Evolutionary conservation across 805 yeast genomes (phyloP).

Genomic region (Spathaspora passalidarum): DNA sequence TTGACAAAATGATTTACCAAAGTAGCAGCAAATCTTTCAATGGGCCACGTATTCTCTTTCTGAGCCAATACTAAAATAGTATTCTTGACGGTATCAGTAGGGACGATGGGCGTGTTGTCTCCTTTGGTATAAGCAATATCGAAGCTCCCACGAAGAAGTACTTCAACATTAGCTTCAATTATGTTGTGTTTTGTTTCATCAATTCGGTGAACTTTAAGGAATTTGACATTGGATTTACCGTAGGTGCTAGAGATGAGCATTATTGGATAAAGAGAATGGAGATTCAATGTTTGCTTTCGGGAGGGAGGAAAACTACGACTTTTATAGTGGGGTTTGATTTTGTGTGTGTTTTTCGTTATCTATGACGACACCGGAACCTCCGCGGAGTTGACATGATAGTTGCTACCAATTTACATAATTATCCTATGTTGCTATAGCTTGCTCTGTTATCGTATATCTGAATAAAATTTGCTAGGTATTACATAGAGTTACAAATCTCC

Average conservation of each 20-base stretch:
- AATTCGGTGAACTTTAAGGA: conserved; percentile 74
- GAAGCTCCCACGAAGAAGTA: conserved; percentile 73
- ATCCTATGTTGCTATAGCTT: too few species aligned
- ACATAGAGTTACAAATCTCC: too few species aligned
- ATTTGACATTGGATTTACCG: conserved; percentile 92
- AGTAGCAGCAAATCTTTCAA: conserved; percentile 84
- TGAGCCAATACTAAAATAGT: conserved; percentile 83
- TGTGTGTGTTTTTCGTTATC: background rate
- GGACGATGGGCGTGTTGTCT: conserved; percentile 85
- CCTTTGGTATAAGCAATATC: conserved; percentile 83
- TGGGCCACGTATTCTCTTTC: conserved; percentile 82
- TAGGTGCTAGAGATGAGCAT: conserved; percentile 52
- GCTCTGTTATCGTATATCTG: too few species aligned
- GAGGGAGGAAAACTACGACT: too few species aligned
- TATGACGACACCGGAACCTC: background rate
- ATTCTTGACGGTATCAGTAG: conserved; percentile 92
- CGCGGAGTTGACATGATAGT: background rate
- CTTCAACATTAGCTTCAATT: conserved; percentile 79
- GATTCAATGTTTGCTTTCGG: background rate
- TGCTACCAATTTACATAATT: background rate
- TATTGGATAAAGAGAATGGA: conserved; percentile 13
- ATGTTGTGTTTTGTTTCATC: conserved; percentile 78
- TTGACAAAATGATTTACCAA: conserved; percentile 76
- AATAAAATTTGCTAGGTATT: too few species aligned
- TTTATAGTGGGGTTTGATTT: too few species aligned